Percentiles rank a stretch among this genome's conserved stretches.
Conservation (phyloP, 768 basidiomycete genomes). For the Ramaria sp. region DNA sequence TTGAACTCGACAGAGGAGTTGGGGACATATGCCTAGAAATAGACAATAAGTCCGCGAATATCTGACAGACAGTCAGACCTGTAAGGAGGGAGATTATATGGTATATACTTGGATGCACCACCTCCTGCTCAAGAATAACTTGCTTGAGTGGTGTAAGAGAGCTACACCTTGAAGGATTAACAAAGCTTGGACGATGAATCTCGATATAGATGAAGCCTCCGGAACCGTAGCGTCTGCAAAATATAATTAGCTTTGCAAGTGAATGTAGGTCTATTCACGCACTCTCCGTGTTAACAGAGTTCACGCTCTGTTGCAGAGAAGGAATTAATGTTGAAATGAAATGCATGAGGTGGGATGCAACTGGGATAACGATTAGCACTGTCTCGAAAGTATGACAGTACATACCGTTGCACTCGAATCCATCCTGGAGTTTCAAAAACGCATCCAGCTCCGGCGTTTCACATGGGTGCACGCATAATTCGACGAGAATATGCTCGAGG, state of each 20-base stretch:
- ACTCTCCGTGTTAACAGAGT: conserved; percentile 7
- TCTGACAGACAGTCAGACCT: conserved; percentile 26
- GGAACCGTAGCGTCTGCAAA: conserved; percentile 29
- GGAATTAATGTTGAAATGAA: conserved; percentile 38
- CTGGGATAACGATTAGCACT: conserved; percentile 25
- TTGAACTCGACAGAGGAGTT: conserved; percentile 17
- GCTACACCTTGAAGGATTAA: conserved; percentile 68
- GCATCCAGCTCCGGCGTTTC: conserved; percentile 33
- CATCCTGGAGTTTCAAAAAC: conserved; percentile 61
- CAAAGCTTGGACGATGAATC: conserved; percentile 47
- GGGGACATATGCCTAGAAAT: conserved; percentile 52
- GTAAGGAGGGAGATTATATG: neutral
- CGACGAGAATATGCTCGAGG: conserved; percentile 24
- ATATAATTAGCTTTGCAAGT: neutral
- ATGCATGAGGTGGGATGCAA: conserved; percentile 51
- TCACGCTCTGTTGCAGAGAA: conserved; percentile 27
- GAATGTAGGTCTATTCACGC: neutral
- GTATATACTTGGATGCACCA: conserved; percentile 54
- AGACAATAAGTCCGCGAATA: conserved; percentile 60
- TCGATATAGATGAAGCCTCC: conserved; percentile 38
- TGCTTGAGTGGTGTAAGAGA: conserved; percentile 58
- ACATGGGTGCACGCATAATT: conserved; percentile 40
- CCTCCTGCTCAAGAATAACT: conserved; percentile 56
- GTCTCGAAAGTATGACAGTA: neutral
- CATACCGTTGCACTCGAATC: conserved; percentile 78